Conservation (phyloP, 1,284 basidiomycete species). For the Marasmius oreades region DNA sequence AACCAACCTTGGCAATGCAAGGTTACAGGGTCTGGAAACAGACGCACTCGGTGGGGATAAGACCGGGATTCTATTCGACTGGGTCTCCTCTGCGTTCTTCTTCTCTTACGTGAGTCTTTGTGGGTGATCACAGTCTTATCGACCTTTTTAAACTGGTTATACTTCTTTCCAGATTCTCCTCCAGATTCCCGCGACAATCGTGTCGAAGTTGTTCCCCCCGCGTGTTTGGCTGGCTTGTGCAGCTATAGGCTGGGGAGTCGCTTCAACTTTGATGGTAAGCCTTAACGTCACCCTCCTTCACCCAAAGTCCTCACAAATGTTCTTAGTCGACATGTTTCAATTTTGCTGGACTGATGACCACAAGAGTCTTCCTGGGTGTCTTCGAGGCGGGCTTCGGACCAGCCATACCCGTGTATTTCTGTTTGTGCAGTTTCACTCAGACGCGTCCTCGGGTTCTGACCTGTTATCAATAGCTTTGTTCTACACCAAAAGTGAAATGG, state of each 20-base stretch:
- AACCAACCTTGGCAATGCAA: slow-evolving; percentile 73
- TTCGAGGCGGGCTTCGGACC: slow-evolving; percentile 77
- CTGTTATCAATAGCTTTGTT: slow-evolving; percentile 51
- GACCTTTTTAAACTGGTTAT: neutral
- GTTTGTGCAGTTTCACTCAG: slow-evolving; percentile 28
- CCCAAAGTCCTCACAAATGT: neutral
- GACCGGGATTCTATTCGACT: slow-evolving; percentile 64
- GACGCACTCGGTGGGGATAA: slow-evolving; percentile 66
- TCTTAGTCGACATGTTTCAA: slow-evolving; percentile 53
- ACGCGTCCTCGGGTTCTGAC: neutral
- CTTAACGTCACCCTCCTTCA: neutral
- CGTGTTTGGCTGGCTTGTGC: slow-evolving; percentile 62
- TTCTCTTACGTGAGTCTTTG: slow-evolving; percentile 62
- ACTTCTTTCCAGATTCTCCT: slow-evolving; percentile 51
- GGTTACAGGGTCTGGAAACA: slow-evolving; percentile 62
- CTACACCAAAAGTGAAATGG: slow-evolving; percentile 72
- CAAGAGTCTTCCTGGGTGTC: slow-evolving; percentile 58
- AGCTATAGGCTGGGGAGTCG: slow-evolving; percentile 68
- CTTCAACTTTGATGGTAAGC: slow-evolving; percentile 65
- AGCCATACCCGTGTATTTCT: slow-evolving; percentile 70
- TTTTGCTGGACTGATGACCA: slow-evolving; percentile 54
- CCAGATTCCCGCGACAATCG: slow-evolving; percentile 65
- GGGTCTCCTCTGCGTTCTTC: slow-evolving; percentile 73
- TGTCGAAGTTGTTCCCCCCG: slow-evolving; percentile 66
- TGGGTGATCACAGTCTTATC: neutral